Evolutionary conservation across 1,284 basidiomycete genomes (phyloP), one percentile per base, ranked within the genome.

Genomic region (Ustilago lituana): DNA sequence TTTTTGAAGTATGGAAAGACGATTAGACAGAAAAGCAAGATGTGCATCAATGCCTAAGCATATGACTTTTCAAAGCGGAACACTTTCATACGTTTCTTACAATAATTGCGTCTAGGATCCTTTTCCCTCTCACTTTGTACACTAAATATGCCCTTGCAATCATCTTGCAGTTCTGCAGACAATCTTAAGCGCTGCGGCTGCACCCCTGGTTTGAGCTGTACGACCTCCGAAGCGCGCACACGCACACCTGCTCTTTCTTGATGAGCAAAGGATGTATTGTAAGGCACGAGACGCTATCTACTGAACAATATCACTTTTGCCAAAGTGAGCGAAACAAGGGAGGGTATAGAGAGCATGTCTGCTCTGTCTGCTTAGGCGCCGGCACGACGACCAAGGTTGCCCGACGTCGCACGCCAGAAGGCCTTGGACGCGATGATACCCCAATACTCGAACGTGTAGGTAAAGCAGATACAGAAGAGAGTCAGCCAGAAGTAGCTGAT

Each of bases 361-460:
- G 10, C 23, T n/a, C n/a, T n/a, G n/a, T n/a, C n/a, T n/a, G n/a
- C n/a, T 37, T 45, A 58, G 17, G 61, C 50, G 37, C 61, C 54
- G 9, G 58, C 64, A 20, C 53, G 49, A 22, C 73, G 66, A 50
- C 73, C 73, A 20, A 71, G 58, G 53, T 66, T 69, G 15, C 71
- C 71, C 17, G 66, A 69, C 14, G 65, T 57, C 8, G 60, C 71
- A 37, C 68, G 54, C 73, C 76, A 77, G 55, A 74, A 51, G 15
- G 73, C 55, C 66, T 74, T 74, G 19, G 71, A 76, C 48, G 75
- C 52, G 39, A 66, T 51, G 47, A 73, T 65, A 20, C 73, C 67
- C 76, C 74, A 77, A 48, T 62, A 60, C 50, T 77, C 76, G 50
- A 77, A 76, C 1, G 74, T 77, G 48, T 68, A 65, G 7, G 76